phyloP scores from a whole-genome alignment of 257 asterid species.

The Penstemon barbatus region DNA sequence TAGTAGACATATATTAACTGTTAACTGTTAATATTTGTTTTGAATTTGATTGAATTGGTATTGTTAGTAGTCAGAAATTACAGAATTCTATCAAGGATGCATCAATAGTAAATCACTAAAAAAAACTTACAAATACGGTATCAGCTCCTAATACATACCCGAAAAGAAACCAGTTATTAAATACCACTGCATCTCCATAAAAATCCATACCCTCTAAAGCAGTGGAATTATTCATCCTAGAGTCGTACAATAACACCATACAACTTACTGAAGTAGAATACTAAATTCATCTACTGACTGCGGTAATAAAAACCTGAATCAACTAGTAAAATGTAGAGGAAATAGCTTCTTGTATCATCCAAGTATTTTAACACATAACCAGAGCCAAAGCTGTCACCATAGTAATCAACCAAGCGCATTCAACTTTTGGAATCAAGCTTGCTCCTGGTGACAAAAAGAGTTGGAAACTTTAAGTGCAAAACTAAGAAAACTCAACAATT shows the following conservation, averaged over 20 bases:
- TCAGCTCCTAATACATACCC: neutral
- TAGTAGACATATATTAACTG: too few relatives aligned
- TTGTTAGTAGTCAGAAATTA: too few relatives aligned
- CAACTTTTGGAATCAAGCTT: constrained; percentile 29
- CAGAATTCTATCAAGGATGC: too few relatives aligned
- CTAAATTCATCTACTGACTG: neutral
- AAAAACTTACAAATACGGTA: too few relatives aligned
- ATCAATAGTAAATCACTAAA: too few relatives aligned
- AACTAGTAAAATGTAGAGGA: neutral
- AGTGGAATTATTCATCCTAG: neutral
- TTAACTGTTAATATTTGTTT: too few relatives aligned
- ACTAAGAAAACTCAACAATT: neutral
- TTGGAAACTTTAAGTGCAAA: constrained; percentile 2
- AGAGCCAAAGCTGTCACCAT: constrained; percentile 37
- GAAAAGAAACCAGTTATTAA: neutral
- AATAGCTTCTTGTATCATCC: neutral
- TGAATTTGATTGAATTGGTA: too few relatives aligned
- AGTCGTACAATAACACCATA: constrained; percentile 15
- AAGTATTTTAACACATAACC: constrained; percentile 25
- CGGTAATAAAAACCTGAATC: constrained; percentile 6
- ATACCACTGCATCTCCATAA: constrained; percentile 7
- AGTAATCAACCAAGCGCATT: constrained; percentile 39
- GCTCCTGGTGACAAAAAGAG: constrained; percentile 28
- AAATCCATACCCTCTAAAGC: constrained; percentile 9
- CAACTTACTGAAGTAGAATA: constrained; percentile 1